A percentile compares a stretch with the other conserved stretches of the same genome.
Conservation (phyloP, 2,329 filamentous ascomycete species). For the Hypoxylon sp. region DNA sequence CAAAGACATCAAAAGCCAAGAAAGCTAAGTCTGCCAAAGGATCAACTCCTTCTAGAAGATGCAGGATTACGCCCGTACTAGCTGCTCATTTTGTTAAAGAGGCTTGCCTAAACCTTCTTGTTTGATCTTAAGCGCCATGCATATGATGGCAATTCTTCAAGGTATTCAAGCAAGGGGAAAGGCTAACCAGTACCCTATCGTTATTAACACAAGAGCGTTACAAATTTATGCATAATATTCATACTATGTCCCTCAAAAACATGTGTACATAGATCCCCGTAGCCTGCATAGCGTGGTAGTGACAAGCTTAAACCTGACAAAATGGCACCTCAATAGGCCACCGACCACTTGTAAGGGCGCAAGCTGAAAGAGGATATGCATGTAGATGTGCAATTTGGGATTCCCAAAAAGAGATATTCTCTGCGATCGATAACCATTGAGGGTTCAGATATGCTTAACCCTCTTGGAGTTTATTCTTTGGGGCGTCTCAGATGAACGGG, state of each 20-base stretch:
- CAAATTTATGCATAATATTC: no score
- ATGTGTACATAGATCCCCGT: conserved; percentile 1
- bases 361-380: background rate
- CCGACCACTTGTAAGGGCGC: conserved; percentile 10
- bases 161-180: background rate
- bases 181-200: no score
- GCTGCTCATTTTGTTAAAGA: background rate
- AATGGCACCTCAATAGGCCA: background rate
- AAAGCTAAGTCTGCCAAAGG: no score
- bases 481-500: no score
- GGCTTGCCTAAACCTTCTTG: conserved; percentile 5
- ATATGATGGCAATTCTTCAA: no score
- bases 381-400: conserved; percentile 27
- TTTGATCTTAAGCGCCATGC: conserved; percentile 1
- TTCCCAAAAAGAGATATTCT: background rate
- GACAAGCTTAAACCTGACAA: conserved; percentile 17
- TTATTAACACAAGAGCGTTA: no score
- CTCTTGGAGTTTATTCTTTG: background rate
- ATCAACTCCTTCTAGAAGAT: conserved; percentile 8
- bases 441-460: background rate
- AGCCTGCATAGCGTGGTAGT: conserved; percentile 12
- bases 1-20: no score
- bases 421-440: background rate
- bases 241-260: no score
- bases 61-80: background rate